These are phyloP conservation scores for Xylaria hypoxylon DNA, from an alignment of 2,329 filamentous ascomycete species.

Conservation along the genomic window DNA sequence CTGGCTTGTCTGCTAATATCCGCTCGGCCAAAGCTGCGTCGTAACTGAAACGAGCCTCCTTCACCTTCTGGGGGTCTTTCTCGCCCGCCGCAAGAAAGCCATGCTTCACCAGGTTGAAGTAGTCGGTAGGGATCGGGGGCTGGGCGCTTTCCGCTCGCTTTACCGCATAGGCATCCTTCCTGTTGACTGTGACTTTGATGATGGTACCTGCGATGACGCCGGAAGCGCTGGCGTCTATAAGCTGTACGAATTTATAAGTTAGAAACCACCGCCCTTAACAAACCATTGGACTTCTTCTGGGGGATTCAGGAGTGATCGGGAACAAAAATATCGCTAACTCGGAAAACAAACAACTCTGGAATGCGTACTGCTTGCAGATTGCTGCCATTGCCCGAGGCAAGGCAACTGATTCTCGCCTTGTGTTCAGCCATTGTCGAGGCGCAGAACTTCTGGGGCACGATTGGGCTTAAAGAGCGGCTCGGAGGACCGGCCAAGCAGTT, in stretches of 20 bases:
- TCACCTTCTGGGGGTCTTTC: slow-evolving; percentile 65
- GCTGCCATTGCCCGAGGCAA: slow-evolving; percentile 40
- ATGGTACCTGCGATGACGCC: slow-evolving; percentile 59
- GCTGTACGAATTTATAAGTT: slow-evolving; percentile 75
- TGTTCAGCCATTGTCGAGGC: slow-evolving; percentile 31
- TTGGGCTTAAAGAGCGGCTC: not conserved
- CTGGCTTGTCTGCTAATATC: slow-evolving; percentile 73
- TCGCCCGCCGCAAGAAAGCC: slow-evolving; percentile 71
- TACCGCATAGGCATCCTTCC: slow-evolving; percentile 60
- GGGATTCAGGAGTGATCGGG: no score
- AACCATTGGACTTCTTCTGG: not conserved
- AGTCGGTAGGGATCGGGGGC: slow-evolving; percentile 73
- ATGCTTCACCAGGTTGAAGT: slow-evolving; percentile 84
- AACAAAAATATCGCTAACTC: not conserved
- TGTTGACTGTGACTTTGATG: slow-evolving; percentile 61
- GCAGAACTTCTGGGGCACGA: not conserved
- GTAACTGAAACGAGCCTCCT: slow-evolving; percentile 73
- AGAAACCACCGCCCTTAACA: slow-evolving; percentile 47
- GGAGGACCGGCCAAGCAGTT: not conserved
- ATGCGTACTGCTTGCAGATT: slow-evolving; percentile 38
- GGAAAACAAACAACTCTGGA: not conserved
- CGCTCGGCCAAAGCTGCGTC: slow-evolving; percentile 79
- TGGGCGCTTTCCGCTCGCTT: slow-evolving; percentile 60
- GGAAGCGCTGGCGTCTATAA: slow-evolving; percentile 63
- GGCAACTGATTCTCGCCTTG: slow-evolving; percentile 40